Evolutionary conservation across 306 rosid species (phyloP).

Genomic region (Cicer judaicum): DNA sequence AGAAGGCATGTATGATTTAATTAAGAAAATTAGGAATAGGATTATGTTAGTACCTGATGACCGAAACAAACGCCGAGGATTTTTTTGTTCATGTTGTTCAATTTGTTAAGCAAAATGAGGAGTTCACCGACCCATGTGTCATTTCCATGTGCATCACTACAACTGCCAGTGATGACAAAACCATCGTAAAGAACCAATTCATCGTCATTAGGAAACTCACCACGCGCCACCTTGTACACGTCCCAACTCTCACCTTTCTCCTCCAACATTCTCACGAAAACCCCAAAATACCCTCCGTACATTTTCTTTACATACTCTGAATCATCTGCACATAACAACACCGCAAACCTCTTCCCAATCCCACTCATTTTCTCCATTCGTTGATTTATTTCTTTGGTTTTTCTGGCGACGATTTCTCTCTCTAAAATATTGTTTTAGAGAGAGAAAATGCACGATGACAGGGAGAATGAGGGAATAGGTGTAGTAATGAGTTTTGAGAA

Average conservation of each 20-base stretch:
- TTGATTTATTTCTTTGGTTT: too few relatives aligned
- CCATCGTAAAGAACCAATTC: conserved; percentile 66
- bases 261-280: conserved; percentile 72
- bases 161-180: conserved; percentile 83
- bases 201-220: conserved; percentile 67
- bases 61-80: conserved; percentile 92
- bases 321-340: conserved; percentile 84
- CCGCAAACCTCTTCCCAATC: conserved; percentile 59
- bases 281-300: conserved; percentile 87
- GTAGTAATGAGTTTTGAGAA: neutral
- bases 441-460: conserved; percentile 32
- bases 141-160: conserved; percentile 78
- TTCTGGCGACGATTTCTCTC: conserved; percentile 21
- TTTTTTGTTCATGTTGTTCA: conserved; percentile 66
- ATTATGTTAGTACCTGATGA: conserved; percentile 59
- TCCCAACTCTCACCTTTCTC: conserved; percentile 89
- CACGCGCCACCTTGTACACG: conserved; percentile 63
- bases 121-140: conserved; percentile 77
- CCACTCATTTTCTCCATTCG: conserved; percentile 30
- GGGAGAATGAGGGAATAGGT: neutral
- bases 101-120: conserved; percentile 51
- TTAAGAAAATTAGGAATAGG: neutral
- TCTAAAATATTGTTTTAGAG: conserved; percentile 6
- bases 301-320: conserved; percentile 72
- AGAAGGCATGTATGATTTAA: neutral